Evolutionary conservation across 306 rosid species (phyloP), one percentile per base, ranked within the genome.

Genomic region (Corylus americana): DNA sequence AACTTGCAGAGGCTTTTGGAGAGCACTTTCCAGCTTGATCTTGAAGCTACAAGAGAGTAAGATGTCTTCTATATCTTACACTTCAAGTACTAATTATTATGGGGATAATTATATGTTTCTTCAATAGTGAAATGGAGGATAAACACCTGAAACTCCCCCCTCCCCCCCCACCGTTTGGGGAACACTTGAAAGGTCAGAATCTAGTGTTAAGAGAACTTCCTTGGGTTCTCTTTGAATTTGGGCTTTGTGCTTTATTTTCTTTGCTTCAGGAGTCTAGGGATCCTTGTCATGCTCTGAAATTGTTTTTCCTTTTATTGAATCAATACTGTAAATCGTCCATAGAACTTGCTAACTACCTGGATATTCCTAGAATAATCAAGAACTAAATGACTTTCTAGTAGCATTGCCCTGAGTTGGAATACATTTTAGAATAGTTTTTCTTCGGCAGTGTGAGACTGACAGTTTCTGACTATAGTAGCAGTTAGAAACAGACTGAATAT

Each of bases 11-110:
- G 97, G 82, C 97, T 94, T 82, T 70, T 94, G 87, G 98, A 94
- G 89, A 94, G 83, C 89, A 92, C 98, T 83, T 94, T 92, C 86
- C 86, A 76, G 81, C 94, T 92, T 80, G 97, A 91, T 88, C 81
- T 92, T 54, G 90, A 78, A 64, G 98, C 97, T 61, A 51, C 78
- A 3, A 86, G 97, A 85, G 98, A 94, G 98, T 94, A 88, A 86
- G 94, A 78, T 77, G 55, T 54, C 75, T 3, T 76, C 71, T 69
- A 72, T 54, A 10, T 72, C 22, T 50, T 82, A 70, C 37, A 20
- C 55, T 80, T 75, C 17, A 75, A 54, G 53, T 82, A 74, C 57
- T n/a, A 73, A 77, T 62, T 27, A 11, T 35, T 20, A 17, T 64
- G 70, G 45, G n/a, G 45, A 35, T 35, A 37, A 31, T 5, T 35